phyloP scores from a whole-genome alignment of 768 basidiomycete genomes.

The Ramaria rubella region DNA sequence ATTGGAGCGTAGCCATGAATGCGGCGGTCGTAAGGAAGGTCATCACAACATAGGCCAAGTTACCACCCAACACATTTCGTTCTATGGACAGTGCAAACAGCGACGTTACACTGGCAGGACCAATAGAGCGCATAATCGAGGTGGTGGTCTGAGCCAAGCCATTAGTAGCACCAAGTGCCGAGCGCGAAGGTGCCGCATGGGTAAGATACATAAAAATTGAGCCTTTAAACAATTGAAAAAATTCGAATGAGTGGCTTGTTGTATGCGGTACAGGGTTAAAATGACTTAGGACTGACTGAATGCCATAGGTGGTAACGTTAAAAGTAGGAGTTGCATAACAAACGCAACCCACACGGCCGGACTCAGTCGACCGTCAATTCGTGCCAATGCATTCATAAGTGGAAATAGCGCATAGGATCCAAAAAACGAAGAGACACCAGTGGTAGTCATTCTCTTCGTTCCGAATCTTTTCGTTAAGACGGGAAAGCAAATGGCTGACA shows the following conservation, averaged over 20 bases:
- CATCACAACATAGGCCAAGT: constrained; percentile 35
- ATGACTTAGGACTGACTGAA: constrained; percentile 21
- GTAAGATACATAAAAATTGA: constrained; percentile 29
- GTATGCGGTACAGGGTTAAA: not conserved
- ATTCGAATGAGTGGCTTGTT: not conserved
- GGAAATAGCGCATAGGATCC: constrained; percentile 40
- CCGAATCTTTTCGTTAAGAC: constrained; percentile 38
- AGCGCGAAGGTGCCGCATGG: constrained; percentile 22
- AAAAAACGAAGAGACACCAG: constrained; percentile 31
- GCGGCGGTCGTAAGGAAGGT: too few relatives aligned
- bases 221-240: too few relatives aligned
- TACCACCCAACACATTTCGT: constrained; percentile 38
- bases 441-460: constrained; percentile 34
- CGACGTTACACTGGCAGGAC: constrained; percentile 48
- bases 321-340: constrained; percentile 20
- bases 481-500: constrained; percentile 37
- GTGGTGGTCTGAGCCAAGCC: constrained; percentile 50
- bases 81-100: constrained; percentile 57
- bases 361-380: constrained; percentile 25
- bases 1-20: too few relatives aligned
- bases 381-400: constrained; percentile 35
- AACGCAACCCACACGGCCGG: constrained; percentile 32
- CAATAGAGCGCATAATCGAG: constrained; percentile 43
- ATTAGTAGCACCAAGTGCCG: constrained; percentile 45
- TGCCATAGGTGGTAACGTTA: constrained; percentile 27